A percentile compares a stretch with the other conserved stretches of the same genome.
These are phyloP conservation scores for Psilocybe sp. DNA, from an alignment of 768 basidiomycete genomes.

Conservation along the genomic window DNA sequence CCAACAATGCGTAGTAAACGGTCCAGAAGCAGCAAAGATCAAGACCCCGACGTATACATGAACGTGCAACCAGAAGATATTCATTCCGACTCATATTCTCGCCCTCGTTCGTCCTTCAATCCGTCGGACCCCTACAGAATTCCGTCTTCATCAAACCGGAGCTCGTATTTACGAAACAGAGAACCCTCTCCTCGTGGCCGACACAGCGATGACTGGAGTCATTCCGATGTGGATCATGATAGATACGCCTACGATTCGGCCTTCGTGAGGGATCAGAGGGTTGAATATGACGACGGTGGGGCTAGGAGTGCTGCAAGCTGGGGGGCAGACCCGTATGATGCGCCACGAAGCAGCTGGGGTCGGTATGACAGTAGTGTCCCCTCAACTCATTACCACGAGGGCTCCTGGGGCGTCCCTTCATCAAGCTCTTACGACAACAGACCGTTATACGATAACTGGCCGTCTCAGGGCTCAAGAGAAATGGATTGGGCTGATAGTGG, in stretches of 20 bases:
- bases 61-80: constrained; percentile 50
- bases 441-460: constrained; percentile 32
- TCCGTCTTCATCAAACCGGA: constrained; percentile 39
- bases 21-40: constrained; percentile 49
- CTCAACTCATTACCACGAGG: constrained; percentile 44
- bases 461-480: constrained; percentile 19
- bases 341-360: constrained; percentile 45
- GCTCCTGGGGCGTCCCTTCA: constrained; percentile 38
- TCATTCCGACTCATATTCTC: constrained; percentile 51
- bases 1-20: constrained; percentile 47
- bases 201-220: constrained; percentile 54
- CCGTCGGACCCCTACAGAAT: constrained; percentile 48
- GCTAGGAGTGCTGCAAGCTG: constrained; percentile 47
- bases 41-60: constrained; percentile 46
- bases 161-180: constrained; percentile 44
- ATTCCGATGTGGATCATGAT: constrained; percentile 41
- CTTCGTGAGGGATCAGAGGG: constrained; percentile 51
- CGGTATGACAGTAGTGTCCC: constrained; percentile 42
- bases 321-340: constrained; percentile 39
- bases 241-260: constrained; percentile 44
- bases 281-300: constrained; percentile 42
- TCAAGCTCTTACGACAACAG: constrained; percentile 37
- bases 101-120: constrained; percentile 43
- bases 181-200: constrained; percentile 53
- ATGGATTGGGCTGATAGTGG: constrained; percentile 31